Evolutionary conservation across 345 rosid species (phyloP).

Genomic region (Psidium guajava): DNA sequence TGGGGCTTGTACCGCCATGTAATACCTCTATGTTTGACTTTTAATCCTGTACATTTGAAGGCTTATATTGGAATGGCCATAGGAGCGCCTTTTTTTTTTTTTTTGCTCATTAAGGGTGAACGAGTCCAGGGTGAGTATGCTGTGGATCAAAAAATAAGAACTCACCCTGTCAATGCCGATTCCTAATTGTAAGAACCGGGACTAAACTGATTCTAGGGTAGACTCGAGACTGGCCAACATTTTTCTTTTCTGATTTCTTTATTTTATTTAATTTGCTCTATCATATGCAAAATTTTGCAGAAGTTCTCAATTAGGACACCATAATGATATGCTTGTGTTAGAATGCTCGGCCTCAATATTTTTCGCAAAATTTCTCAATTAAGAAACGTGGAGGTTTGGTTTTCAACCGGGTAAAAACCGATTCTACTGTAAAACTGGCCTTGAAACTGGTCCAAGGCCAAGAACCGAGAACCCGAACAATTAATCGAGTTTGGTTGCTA

Average conservation of each 20-base stretch:
- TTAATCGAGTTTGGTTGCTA: no score
- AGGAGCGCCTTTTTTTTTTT: neutral
- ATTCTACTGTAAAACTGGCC: neutral
- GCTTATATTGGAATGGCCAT: neutral
- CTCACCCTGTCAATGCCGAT: neutral
- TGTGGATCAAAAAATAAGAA: neutral
- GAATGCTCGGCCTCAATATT: neutral
- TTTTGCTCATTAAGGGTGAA: neutral
- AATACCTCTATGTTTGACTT: neutral
- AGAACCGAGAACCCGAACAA: no score
- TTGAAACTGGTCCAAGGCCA: no score
- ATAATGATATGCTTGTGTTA: neutral
- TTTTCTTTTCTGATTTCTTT: neutral
- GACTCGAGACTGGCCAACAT: neutral
- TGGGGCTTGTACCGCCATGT: neutral
- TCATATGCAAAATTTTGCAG: neutral
- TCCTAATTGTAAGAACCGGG: neutral
- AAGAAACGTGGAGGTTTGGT: neutral
- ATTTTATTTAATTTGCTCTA: neutral
- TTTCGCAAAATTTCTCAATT: neutral
- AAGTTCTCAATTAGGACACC: neutral
- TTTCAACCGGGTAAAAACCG: neutral
- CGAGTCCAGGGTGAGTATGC: neutral
- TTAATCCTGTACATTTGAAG: neutral
- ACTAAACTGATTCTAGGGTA: neutral